These are phyloP conservation scores for Populus trichocarpa DNA, from an alignment of 441 rosid species.

Conservation along the genomic window DNA sequence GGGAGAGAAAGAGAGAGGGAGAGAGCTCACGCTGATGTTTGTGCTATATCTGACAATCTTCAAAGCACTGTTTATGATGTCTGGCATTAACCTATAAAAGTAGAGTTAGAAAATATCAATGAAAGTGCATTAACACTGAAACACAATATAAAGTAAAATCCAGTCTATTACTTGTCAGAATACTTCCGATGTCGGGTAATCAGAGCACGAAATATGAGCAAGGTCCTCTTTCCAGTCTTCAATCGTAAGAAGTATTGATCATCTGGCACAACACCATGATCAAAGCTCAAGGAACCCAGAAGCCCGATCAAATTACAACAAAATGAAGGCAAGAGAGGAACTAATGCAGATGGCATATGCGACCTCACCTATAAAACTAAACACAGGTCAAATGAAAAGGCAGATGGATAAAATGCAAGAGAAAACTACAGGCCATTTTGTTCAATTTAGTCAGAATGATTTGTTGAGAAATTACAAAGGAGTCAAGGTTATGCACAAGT, in stretches of 20 bases:
- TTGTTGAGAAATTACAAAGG: neutral
- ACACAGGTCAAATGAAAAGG: constrained; percentile 19
- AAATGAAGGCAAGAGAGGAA: constrained; percentile 53
- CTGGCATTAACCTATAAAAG: constrained; percentile 62
- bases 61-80: constrained; percentile 53
- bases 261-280: constrained; percentile 33
- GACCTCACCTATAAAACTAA: constrained; percentile 64
- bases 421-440: neutral
- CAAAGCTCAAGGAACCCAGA: constrained; percentile 61
- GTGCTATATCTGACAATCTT: constrained; percentile 54
- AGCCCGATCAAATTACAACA: constrained; percentile 52
- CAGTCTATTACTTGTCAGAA: constrained; percentile 61
- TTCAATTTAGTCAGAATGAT: neutral
- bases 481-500: neutral
- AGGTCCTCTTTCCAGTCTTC: constrained; percentile 77
- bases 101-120: constrained; percentile 12
- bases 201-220: constrained; percentile 66
- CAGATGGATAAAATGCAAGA: constrained; percentile 19
- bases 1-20: neutral
- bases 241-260: constrained; percentile 47
- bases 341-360: constrained; percentile 70
- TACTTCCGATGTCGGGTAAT: constrained; percentile 77
- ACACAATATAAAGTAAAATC: constrained; percentile 3
- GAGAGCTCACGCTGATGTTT: constrained; percentile 52
- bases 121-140: constrained; percentile 4